Conservation (phyloP, 2,329 filamentous ascomycete genomes). For the Penicillium brasilianum region DNA sequence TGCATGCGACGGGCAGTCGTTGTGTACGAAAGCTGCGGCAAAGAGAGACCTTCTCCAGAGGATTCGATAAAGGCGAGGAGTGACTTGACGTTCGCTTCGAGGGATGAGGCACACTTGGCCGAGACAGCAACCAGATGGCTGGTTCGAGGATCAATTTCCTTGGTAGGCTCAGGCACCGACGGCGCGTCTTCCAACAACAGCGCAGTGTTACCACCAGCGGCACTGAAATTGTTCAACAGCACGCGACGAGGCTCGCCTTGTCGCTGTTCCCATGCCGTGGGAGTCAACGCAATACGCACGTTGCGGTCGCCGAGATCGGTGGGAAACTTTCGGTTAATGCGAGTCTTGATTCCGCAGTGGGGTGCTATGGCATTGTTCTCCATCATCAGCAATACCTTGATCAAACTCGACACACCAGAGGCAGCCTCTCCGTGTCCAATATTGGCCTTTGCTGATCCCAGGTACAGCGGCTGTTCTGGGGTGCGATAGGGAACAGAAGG, state of each 20-base stretch:
- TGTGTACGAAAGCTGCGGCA: slow-evolving; percentile 63
- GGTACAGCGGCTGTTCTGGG: slow-evolving; percentile 4
- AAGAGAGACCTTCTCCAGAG: slow-evolving; percentile 53
- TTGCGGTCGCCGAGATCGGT: slow-evolving; percentile 41
- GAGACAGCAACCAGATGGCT: slow-evolving; percentile 61
- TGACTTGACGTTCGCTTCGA: slow-evolving; percentile 58
- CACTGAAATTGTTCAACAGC: slow-evolving; percentile 70
- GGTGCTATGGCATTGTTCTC: slow-evolving; percentile 67
- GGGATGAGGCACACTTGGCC: slow-evolving; percentile 56
- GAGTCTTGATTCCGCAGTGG: slow-evolving; percentile 69
- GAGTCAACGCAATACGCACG: slow-evolving; percentile 36
- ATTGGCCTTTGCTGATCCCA: slow-evolving; percentile 41
- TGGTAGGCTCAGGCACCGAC: background rate
- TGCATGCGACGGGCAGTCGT: slow-evolving; percentile 68
- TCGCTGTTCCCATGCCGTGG: slow-evolving; percentile 50
- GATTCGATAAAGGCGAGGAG: slow-evolving; percentile 59
- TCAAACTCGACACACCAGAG: slow-evolving; percentile 47
- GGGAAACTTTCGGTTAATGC: slow-evolving; percentile 41
- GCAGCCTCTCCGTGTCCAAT: slow-evolving; percentile 54
- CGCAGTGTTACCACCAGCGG: slow-evolving; percentile 71
- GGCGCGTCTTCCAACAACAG: slow-evolving; percentile 48
- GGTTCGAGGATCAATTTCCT: slow-evolving; percentile 54
- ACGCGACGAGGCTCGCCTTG: slow-evolving; percentile 38
- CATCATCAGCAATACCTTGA: slow-evolving; percentile 70
- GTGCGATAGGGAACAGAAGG: slow-evolving; percentile 40